Evolutionary conservation across 2,329 filamentous ascomycete species (phyloP).

Genomic region (Aspergillus sp.): DNA sequence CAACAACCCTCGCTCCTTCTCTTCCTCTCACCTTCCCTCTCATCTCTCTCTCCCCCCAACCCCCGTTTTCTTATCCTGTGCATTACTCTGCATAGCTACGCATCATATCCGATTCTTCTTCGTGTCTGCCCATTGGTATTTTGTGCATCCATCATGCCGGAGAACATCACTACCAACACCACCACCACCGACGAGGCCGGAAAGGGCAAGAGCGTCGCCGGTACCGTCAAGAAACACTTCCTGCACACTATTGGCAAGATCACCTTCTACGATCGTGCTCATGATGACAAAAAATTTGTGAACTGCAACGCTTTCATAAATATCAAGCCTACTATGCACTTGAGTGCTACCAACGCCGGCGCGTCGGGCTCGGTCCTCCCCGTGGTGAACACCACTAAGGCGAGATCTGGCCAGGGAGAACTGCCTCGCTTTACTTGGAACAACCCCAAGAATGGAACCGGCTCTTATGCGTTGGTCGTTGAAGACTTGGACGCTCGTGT

Average conservation of each 20-base stretch:
- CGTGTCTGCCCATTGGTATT: background rate
- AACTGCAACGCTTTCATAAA: constrained; percentile 14
- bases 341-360: constrained; percentile 17
- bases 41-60: background rate
- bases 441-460: constrained; percentile 10
- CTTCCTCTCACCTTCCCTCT: background rate
- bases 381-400: constrained; percentile 15
- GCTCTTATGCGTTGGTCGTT: constrained; percentile 21
- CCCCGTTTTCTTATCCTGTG: background rate
- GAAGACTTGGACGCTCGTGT: constrained; percentile 26
- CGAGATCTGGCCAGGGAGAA: constrained; percentile 13
- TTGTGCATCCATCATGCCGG: background rate
- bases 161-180: too few relatives aligned
- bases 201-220: too few relatives aligned
- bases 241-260: too few relatives aligned
- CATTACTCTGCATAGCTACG: background rate
- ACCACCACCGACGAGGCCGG: too few relatives aligned
- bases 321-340: too few relatives aligned
- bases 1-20: background rate
- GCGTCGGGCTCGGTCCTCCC: constrained; percentile 16
- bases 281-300: constrained; percentile 19
- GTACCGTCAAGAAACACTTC: too few relatives aligned
- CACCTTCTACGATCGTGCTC: background rate
- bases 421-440: constrained; percentile 20
- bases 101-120: too few relatives aligned